A percentile compares a stretch with the other conserved stretches of the same genome.
Evolutionary conservation across 352 stramenopile species (phyloP).

Genomic region (Phytophthora citrophthora): DNA sequence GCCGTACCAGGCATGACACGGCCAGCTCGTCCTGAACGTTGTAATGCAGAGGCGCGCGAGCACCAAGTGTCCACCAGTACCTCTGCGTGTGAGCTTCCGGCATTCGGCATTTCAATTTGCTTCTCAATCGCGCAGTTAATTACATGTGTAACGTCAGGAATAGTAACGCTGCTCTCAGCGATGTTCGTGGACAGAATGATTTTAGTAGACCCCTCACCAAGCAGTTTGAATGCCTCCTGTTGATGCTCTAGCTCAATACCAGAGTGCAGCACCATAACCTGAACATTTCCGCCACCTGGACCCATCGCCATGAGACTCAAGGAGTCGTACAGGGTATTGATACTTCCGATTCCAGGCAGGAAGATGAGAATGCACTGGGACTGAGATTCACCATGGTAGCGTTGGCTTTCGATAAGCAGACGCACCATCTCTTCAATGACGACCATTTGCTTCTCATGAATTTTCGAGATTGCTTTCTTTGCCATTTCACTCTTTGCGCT

Average conservation of each 20-base stretch:
- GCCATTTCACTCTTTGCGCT: slow-evolving; percentile 60
- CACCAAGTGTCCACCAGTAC: slow-evolving; percentile 93
- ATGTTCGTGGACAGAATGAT: slow-evolving; percentile 98
- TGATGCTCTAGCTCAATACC: slow-evolving; percentile 80
- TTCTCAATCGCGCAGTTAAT: slow-evolving; percentile 89
- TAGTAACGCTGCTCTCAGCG: slow-evolving; percentile 96
- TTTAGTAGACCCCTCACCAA: slow-evolving; percentile 71
- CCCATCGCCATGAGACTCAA: slow-evolving; percentile 48
- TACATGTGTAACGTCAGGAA: slow-evolving; percentile 93
- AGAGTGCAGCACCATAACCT: slow-evolving; percentile 74
- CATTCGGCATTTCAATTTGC: slow-evolving; percentile 85
- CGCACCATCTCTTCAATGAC: slow-evolving; percentile 67
- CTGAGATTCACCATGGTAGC: slow-evolving; percentile 42
- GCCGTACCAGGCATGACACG: slow-evolving; percentile 92
- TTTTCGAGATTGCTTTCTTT: slow-evolving; percentile 54
- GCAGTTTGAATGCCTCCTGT: slow-evolving; percentile 66
- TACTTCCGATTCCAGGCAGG: slow-evolving; percentile 94
- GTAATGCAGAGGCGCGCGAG: slow-evolving; percentile 90
- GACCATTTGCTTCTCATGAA: slow-evolving; percentile 69
- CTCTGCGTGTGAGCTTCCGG: slow-evolving; percentile 65
- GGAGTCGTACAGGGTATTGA: slow-evolving; percentile 87
- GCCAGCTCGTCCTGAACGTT: slow-evolving; percentile 89
- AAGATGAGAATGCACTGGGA: slow-evolving; percentile 96
- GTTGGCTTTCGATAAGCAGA: slow-evolving; percentile 56
- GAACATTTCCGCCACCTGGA: slow-evolving; percentile 34